Evolutionary conservation across 805 yeast species (phyloP).

Genomic region (Candida morakotiae): DNA sequence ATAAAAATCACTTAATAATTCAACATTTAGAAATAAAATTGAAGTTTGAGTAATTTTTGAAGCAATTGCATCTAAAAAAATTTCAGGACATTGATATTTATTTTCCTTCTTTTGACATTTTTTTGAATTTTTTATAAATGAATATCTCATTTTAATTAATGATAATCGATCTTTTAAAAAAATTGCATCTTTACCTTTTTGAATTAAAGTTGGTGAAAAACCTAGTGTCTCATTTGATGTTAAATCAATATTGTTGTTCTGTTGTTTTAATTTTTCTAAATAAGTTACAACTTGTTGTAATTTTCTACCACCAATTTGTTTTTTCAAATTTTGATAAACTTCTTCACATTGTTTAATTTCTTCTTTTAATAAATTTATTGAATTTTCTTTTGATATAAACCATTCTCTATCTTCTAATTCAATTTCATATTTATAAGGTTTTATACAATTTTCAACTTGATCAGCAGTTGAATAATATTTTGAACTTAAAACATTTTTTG

Average conservation of each 20-base stretch:
- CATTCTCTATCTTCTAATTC: slow-evolving; percentile 96
- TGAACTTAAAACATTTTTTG: slow-evolving; percentile 68
- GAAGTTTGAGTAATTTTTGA: slow-evolving; percentile 92
- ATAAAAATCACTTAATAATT: slow-evolving; percentile 88
- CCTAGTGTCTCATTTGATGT: slow-evolving; percentile 73
- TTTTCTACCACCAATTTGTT: slow-evolving; percentile 78
- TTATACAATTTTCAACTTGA: slow-evolving; percentile 96
- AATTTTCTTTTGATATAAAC: slow-evolving; percentile 74
- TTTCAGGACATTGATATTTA: slow-evolving; percentile 91
- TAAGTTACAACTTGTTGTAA: slow-evolving; percentile 78
- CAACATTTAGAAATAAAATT: slow-evolving; percentile 88
- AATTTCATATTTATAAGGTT: slow-evolving; percentile 95
- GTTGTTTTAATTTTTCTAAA: slow-evolving; percentile 46
- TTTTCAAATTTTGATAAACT: slow-evolving; percentile 55
- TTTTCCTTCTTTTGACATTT: slow-evolving; percentile 75
- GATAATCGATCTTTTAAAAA: slow-evolving; percentile 72
- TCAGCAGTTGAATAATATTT: slow-evolving; percentile 91
- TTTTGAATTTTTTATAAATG: slow-evolving; percentile 64
- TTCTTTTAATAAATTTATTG: slow-evolving; percentile 69
- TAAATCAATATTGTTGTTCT: slow-evolving; percentile 27
- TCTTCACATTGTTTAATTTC: slow-evolving; percentile 80
- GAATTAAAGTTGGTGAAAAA: slow-evolving; percentile 70
- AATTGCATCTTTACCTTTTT: slow-evolving; percentile 78
- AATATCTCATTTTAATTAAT: slow-evolving; percentile 68
- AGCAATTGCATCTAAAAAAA: slow-evolving; percentile 86